Base-by-base conservation (phyloP, 345 rosid species). In the Dimocarpus longan region DNA sequence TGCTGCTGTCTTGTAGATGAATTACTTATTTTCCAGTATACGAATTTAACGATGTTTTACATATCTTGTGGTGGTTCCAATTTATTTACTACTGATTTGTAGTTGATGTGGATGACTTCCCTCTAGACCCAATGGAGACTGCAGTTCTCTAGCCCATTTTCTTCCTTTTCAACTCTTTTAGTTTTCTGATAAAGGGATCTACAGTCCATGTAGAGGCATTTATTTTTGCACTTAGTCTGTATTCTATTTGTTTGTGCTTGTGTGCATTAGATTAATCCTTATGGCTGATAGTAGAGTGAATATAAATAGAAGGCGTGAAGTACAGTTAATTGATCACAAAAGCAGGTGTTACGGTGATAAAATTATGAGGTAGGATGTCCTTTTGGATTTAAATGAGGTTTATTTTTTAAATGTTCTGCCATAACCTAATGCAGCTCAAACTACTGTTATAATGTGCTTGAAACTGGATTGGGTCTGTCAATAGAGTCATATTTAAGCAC, bases 11-110 rank as follows among this genome's bases (percentile, higher is more conserved):
- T 19, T 19, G 24, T 40, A 43, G 50, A 42, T 10, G 16, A 68
- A 40, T 21, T 68, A 68, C 71, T 42, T 67, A 9, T 37, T 67
- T 42, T 68, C 26, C 8, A 9, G 28, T 43, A 8, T 68, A 8
- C 43, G 71, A 43, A 18, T 42, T 68, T 68, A 43, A n/a, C 18
- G 50, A n/a, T 40, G 71, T 68, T 68, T 66, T 68, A 68, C 72
- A 68, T 68, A 48, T 21, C 32, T 12, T 68, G 52, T 43, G 24
- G 52, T 43, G 24, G 46, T 18, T 68, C 3, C 28, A 43, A 22
- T 43, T n/a, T 68, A 26, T n/a, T 43, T 68, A 16, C 44, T 68
- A 3, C 5, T 68, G 71, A 40, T 40, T 18, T 68, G 10, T 40
- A 40, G 71, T 67, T 68, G 50, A 19, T 42, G 50, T 21, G 26